Conservation (phyloP, 371 early-diverging fungal genomes). For the Smittium culicis region DNA sequence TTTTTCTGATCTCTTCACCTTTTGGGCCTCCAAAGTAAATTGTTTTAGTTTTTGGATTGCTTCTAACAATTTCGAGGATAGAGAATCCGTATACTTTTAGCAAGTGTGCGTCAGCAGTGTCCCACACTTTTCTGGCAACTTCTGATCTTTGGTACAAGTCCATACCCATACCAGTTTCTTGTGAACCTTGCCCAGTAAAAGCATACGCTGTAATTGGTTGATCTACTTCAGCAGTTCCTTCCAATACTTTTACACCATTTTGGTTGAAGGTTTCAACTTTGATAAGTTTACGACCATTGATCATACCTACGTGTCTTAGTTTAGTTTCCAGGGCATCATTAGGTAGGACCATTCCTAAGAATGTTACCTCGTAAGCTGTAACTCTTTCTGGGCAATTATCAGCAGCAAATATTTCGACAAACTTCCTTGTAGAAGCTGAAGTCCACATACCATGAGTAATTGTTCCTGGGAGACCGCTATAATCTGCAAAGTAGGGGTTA, state of each 20-base stretch:
- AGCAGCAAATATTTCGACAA: constrained; percentile 88
- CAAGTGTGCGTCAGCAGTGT: constrained; percentile 81
- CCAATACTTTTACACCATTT: constrained; percentile 70
- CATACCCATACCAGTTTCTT: constrained; percentile 95
- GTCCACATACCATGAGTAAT: constrained; percentile 99
- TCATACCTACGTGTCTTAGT: constrained; percentile 89
- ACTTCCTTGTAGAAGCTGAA: constrained; percentile 82
- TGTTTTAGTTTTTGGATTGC: constrained; percentile 74
- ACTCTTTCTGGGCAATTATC: constrained; percentile 87
- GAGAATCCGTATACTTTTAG: constrained; percentile 79
- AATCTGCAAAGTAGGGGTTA: constrained; percentile 88
- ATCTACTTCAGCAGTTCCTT: constrained; percentile 85
- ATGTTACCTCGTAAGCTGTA: constrained; percentile 60
- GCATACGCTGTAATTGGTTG: constrained; percentile 83
- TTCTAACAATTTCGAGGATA: constrained; percentile 83
- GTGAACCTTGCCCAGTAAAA: constrained; percentile 95
- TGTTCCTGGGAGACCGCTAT: constrained; percentile 82
- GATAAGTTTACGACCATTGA: constrained; percentile 90
- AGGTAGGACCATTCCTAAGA: constrained; percentile 78
- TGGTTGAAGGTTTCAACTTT: constrained; percentile 82
- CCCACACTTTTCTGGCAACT: constrained; percentile 82
- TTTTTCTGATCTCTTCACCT: constrained; percentile 76
- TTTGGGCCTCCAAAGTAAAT: constrained; percentile 89
- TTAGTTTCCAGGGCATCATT: constrained; percentile 75
- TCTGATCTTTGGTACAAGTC: constrained; percentile 69